Conservation (phyloP, 2,329 filamentous ascomycete species). For the Pseudogymnoascus sp. region DNA sequence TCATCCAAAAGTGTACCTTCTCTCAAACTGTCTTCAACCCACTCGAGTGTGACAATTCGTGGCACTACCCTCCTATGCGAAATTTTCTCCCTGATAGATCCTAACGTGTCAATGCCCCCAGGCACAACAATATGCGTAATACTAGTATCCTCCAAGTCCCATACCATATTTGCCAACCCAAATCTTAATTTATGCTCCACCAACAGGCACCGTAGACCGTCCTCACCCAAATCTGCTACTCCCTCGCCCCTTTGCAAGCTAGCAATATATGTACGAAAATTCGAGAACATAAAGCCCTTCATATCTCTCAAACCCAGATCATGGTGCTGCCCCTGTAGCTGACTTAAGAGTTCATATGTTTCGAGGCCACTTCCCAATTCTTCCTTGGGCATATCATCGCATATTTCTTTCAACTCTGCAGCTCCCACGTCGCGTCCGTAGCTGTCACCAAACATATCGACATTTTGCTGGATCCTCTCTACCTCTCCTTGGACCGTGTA, state of each 20-base stretch:
- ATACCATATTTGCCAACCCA: slow-evolving; percentile 53
- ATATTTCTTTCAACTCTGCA: slow-evolving; percentile 51
- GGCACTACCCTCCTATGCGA: slow-evolving; percentile 48
- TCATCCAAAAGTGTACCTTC: slow-evolving; percentile 75
- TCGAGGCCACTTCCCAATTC: slow-evolving; percentile 35
- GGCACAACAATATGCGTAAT: slow-evolving; percentile 68
- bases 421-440: slow-evolving; percentile 62
- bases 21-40: slow-evolving; percentile 75
- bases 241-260: slow-evolving; percentile 22
- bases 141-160: slow-evolving; percentile 40
- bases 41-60: slow-evolving; percentile 58
- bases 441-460: slow-evolving; percentile 76
- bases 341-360: slow-evolving; percentile 39
- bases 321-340: slow-evolving; percentile 49
- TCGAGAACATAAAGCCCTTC: slow-evolving; percentile 45
- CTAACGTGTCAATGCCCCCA: slow-evolving; percentile 15
- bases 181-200: slow-evolving; percentile 57
- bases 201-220: slow-evolving; percentile 33
- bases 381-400: slow-evolving; percentile 45
- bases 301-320: slow-evolving; percentile 38
- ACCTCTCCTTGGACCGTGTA: slow-evolving; percentile 52
- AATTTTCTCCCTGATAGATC: slow-evolving; percentile 36
- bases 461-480: slow-evolving; percentile 49
- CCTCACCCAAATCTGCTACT: slow-evolving; percentile 9
- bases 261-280: slow-evolving; percentile 36